Evolutionary conservation across 371 early-diverging fungal species (phyloP), one percentile per base, ranked within the genome.

Genomic region (Capniomyces stellatus): DNA sequence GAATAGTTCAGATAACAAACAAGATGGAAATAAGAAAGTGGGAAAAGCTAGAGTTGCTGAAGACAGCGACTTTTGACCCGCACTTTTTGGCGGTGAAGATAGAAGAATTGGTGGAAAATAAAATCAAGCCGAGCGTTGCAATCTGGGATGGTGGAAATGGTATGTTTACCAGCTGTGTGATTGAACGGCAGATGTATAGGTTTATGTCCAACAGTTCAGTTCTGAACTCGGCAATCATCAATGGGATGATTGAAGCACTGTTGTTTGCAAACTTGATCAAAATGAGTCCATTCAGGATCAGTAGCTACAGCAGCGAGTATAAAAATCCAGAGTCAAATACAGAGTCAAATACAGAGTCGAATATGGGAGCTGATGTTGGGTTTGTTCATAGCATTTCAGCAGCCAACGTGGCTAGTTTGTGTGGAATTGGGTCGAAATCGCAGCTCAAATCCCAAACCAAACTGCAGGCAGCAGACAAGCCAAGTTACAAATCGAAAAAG

Each of bases 1-100:
- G 80, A 0, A 78, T 77, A 62, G 75, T 75, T 2, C 61, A 70
- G 10, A 52, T 69, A 10, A 44, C 62, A 6, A 42, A 44, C 2
- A 28, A 42, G 2, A 57, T 58, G 10, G 39, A 52, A 40, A 57
- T 70, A 18, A 43, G 61, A 15, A 62, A 52, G 2, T 67, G 64
- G 71, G 42, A 42, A 24, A 58, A 58, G 19, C 51, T 55, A 1
- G 62, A 61, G 57, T 54, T 64, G 19, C 54, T 69, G 6, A 39
- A 52, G 24, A 59, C 60, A 24, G 58, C 62, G 1, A 57, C 54
- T 1, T 66, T 69, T 40, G 71, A 66, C 50, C 70, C 69, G 4
- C 63, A 61, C 62, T 41, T 54, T 13, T 51, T 70, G 30, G 63
- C 66, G 19, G 29, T 19, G 1, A 56, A 58, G 2, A 61, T 69